These are phyloP conservation scores for Exophiala sideris DNA, from an alignment of 2,329 filamentous ascomycete genomes.

Conservation along the genomic window DNA sequence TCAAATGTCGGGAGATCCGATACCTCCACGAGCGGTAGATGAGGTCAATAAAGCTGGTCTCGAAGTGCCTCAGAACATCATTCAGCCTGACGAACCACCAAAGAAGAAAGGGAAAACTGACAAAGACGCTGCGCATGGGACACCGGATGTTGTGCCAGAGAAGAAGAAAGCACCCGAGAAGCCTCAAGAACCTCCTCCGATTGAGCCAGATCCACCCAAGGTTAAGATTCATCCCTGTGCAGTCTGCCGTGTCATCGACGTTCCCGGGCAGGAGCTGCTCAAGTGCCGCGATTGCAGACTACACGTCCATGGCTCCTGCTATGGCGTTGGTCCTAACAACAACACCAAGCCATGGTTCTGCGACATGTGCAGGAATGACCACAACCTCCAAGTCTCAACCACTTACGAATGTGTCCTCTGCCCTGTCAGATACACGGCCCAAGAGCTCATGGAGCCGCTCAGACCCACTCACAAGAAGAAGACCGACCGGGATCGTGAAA, in stretches of 20 bases:
- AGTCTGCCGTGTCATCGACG: slow-evolving; percentile 73
- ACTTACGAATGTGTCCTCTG: slow-evolving; percentile 92
- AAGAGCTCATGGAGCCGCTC: slow-evolving; percentile 79
- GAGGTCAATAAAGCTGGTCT: slow-evolving; percentile 44
- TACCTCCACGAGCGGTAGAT: slow-evolving; percentile 41
- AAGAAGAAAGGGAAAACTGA: slow-evolving; percentile 61
- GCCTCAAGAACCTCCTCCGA: slow-evolving; percentile 53
- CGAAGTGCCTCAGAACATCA: slow-evolving; percentile 34
- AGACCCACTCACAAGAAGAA: slow-evolving; percentile 84
- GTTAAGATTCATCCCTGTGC: slow-evolving; percentile 78
- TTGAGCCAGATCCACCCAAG: slow-evolving; percentile 74
- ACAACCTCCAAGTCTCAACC: slow-evolving; percentile 87
- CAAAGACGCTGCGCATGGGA: slow-evolving; percentile 47
- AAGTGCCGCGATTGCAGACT: slow-evolving; percentile 84
- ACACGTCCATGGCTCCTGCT: slow-evolving; percentile 88
- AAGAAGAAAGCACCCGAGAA: slow-evolving; percentile 63
- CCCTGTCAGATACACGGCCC: slow-evolving; percentile 74
- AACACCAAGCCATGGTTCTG: slow-evolving; percentile 81
- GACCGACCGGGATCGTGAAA: slow-evolving; percentile 84
- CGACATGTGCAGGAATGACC: slow-evolving; percentile 93
- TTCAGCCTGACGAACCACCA: slow-evolving; percentile 45
- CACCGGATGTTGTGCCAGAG: slow-evolving; percentile 42
- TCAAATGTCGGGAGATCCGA: slow-evolving; percentile 42
- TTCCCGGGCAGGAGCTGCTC: slow-evolving; percentile 67
- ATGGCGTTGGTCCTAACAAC: slow-evolving; percentile 64